Evolutionary conservation across 345 rosid genomes (phyloP), one percentile per base, ranked within the genome.

Genomic region (Lepidium sativum): DNA sequence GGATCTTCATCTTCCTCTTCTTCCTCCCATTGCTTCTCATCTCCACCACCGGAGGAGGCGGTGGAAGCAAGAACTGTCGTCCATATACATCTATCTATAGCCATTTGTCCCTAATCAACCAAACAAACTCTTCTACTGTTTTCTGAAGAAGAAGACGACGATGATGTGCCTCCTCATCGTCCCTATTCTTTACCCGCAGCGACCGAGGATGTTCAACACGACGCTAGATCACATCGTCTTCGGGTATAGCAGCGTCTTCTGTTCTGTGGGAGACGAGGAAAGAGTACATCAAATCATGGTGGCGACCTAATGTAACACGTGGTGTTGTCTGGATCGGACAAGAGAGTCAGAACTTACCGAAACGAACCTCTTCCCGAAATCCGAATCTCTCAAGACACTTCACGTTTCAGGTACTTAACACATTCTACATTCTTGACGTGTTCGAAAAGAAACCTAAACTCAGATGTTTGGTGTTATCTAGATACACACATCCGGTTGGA

Each of bases 241-340:
- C 9, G 91, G 98, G 98, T 15, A 83, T 92, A 1, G 96, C 88
- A 0, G 94, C 88, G 0, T 87, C 97, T 2, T 75, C 94, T 0
- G 77, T 75, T 35, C 63, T 87, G 13, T 87, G 94, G 88, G 83
- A 92, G 17, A 78, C 68, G 13, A 74, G 98, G 47, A 87, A 92
- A 67, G 86, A 85, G 70, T 89, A 92, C 63, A 88, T 92, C 11
- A 92, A 88, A 62, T 41, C 78, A 14, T 84, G 97, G 96, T 89
- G 91, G 92, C 80, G 84, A 67, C 89, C 91, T 1, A 60, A 65
- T 15, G 75, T 81, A 73, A 87, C 83, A 9, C 79, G 96, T 54
- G 96, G 92, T 6, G 75, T 84, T 1, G 94, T 87, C 39, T 89
- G 94, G 97, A 57, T 86, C 45, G 98, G 98, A 92, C 50, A 69